Conservation (phyloP, 2,329 filamentous ascomycete species). For the Microascus cirrosus region DNA sequence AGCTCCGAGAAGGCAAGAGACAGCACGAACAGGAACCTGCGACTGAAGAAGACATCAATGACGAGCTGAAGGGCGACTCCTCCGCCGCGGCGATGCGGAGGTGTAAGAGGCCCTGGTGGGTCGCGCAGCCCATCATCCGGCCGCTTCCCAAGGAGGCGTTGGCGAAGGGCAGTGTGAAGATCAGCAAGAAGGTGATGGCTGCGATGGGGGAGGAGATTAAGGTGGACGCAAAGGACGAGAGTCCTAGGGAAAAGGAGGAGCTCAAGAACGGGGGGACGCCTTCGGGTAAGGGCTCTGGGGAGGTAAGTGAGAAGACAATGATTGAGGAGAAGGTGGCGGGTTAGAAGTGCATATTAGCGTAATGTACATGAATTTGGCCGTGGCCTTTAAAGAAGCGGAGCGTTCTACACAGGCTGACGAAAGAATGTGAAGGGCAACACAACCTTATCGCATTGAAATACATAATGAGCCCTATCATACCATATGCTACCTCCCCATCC, state of each 20-base stretch:
- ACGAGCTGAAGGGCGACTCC: constrained; percentile 38
- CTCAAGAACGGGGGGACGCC: constrained; percentile 8
- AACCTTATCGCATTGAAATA: too few species aligned
- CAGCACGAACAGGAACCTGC: constrained; percentile 7
- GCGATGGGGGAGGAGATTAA: not conserved
- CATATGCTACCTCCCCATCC: not conserved
- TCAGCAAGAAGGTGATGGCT: constrained; percentile 51
- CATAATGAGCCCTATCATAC: too few species aligned
- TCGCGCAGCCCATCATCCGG: constrained; percentile 77
- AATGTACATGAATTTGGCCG: not conserved
- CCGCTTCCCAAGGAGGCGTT: constrained; percentile 82
- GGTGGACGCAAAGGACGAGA: constrained; percentile 20
- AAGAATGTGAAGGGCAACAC: too few species aligned
- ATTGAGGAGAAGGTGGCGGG: constrained; percentile 7
- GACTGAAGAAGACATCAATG: constrained; percentile 15
- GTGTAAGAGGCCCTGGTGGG: constrained; percentile 79
- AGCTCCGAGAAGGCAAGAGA: constrained; percentile 1
- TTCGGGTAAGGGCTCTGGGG: not conserved
- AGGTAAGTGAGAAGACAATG: constrained; percentile 3
- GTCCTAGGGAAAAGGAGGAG: constrained; percentile 19
- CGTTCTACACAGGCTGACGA: too few species aligned
- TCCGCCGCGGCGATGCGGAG: constrained; percentile 53
- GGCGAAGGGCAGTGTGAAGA: constrained; percentile 63
- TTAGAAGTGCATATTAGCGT: not conserved
- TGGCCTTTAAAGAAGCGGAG: not conserved